A percentile compares a stretch with the other conserved stretches of the same genome.
These are phyloP conservation scores for Vitis cinerea DNA, from an alignment of 164 flowering plant species.

Conservation along the genomic window DNA sequence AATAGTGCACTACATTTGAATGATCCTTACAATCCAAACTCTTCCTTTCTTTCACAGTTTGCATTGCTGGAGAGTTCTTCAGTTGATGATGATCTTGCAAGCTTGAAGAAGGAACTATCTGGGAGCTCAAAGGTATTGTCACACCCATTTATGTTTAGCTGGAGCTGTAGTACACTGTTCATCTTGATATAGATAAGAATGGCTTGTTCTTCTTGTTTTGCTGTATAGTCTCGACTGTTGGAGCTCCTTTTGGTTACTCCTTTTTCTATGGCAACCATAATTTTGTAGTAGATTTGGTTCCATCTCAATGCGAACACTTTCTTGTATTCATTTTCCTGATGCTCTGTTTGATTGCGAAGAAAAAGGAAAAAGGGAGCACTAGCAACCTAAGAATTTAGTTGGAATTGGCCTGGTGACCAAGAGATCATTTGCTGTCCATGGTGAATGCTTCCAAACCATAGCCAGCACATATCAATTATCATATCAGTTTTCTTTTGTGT, in stretches of 20 bases:
- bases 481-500: not conserved
- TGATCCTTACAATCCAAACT: not conserved
- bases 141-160: not conserved
- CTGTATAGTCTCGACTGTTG: too few relatives aligned
- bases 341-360: not conserved
- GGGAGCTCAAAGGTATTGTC: slow-evolving; percentile 57
- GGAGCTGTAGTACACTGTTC: too few relatives aligned
- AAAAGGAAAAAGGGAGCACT: not conserved
- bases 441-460: too few relatives aligned
- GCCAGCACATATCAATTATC: too few relatives aligned
- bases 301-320: not conserved
- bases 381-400: not conserved
- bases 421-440: too few relatives aligned
- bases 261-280: too few relatives aligned
- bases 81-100: slow-evolving; percentile 76
- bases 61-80: slow-evolving; percentile 72
- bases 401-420: not conserved
- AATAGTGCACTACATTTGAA: not conserved
- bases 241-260: too few relatives aligned
- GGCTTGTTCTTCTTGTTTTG: too few relatives aligned
- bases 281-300: too few relatives aligned
- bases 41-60: slow-evolving; percentile 44
- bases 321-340: not conserved
- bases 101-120: slow-evolving; percentile 65
- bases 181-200: too few relatives aligned